Base-by-base conservation (phyloP, 305 asterid species). In the Fraxinus floribunda region DNA sequence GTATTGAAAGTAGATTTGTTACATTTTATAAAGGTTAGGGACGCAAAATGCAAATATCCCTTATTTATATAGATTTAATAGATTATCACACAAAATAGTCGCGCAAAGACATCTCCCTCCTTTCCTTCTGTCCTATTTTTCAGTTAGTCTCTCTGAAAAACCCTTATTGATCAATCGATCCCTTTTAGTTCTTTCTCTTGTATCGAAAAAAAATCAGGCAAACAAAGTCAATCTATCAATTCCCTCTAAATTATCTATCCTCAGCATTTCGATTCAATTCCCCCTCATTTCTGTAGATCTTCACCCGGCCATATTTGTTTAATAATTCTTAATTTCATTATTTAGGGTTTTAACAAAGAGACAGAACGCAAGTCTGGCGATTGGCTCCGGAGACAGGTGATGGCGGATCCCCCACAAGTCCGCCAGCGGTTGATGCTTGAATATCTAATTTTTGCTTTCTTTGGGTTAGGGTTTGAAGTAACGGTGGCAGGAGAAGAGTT, bases 401-500 rank as follows among this genome's bases (percentile, higher is more conserved):
- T 94, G 98, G 94, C 93, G 95, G 98, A 89, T 92, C 92, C 89
- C 91, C 95, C 97, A 81, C 88, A 84, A 84, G 88, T 84, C 91
- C 90, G 90, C 91, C 90, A 77, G 39, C 80, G 75, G 74, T 73
- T 85, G 78, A 52, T 81, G 30, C 83, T 79, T 79, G 83, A 84
- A 77, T 46, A 35, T 84, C 75, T 80, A 62, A 36, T 81, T 83
- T 18, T 57, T 20, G 68, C 76, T 70, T 85, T 78, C 73, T 71
- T 46, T 77, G 80, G 78, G 83, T 82, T 86, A 79, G 86, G 84
- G 81, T 86, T 90, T 77, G 79, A 18, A n/a, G 32, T 38, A 29
- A n/a, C 46, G 77, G 70, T 81, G 38, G 7, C 55, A 62, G 84
- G 68, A 77, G 85, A 77, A 79, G 81, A 78, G 84, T 38, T 74